These are phyloP conservation scores for Verruconis gallopava DNA, from an alignment of 2,329 filamentous ascomycete genomes.

Conservation along the genomic window DNA sequence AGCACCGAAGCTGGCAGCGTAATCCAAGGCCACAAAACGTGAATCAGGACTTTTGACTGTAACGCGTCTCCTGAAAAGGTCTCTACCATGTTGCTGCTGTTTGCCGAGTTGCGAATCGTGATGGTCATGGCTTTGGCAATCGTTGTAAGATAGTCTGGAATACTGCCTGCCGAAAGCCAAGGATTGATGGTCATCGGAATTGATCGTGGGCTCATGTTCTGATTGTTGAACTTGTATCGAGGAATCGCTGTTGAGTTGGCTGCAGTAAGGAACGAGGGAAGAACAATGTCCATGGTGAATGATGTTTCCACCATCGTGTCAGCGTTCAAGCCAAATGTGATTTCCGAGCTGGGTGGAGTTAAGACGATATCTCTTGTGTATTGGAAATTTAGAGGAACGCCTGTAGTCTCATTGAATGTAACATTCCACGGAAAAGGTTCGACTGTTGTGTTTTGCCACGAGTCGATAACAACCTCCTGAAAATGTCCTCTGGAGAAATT, in stretches of 20 bases:
- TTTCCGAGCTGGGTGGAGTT: no score
- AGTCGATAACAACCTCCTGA: neutral
- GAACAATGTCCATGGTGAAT: neutral
- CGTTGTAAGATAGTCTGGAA: constrained; percentile 14
- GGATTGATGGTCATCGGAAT: neutral
- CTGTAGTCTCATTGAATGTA: neutral
- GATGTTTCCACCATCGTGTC: neutral
- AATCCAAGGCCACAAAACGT: constrained; percentile 18
- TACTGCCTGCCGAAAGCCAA: constrained; percentile 12
- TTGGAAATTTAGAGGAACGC: neutral
- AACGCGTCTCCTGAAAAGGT: constrained; percentile 10
- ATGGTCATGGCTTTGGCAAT: constrained; percentile 16
- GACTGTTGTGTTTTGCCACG: neutral
- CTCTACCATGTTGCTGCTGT: neutral
- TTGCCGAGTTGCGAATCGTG: constrained; percentile 9
- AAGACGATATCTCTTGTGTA: neutral
- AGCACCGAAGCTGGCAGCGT: constrained; percentile 16
- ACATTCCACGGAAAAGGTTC: neutral
- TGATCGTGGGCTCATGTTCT: neutral
- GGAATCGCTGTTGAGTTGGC: neutral
- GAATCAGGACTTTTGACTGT: constrained; percentile 11
- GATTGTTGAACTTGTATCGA: neutral
- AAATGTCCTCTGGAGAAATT: neutral
- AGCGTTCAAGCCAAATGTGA: neutral
- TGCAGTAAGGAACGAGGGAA: neutral